These are phyloP conservation scores for Cladosporium oxysporum DNA, from an alignment of 2,329 filamentous ascomycete genomes.

Conservation along the genomic window DNA sequence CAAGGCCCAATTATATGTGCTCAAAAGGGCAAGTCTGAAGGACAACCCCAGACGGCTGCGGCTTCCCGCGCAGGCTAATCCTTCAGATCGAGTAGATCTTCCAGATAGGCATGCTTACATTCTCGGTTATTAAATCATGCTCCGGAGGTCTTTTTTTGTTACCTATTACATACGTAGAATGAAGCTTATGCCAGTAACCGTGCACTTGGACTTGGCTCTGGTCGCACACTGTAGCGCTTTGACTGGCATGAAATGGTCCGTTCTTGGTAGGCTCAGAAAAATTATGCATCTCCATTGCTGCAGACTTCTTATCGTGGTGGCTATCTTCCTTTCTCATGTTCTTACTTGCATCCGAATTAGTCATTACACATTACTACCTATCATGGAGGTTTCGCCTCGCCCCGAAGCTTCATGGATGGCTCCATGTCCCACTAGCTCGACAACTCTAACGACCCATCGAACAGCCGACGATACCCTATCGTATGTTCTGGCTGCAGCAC, in stretches of 20 bases:
- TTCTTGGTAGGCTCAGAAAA: not conserved
- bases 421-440: not conserved
- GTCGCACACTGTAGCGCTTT: not conserved
- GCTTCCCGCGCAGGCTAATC: not conserved
- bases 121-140: not conserved
- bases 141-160: not conserved
- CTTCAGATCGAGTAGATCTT: not conserved
- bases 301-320: not conserved
- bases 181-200: not conserved
- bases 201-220: not conserved
- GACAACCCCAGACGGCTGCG: not conserved
- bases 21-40: conserved; percentile 6
- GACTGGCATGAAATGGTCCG: not conserved
- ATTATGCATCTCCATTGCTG: not conserved
- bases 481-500: not conserved
- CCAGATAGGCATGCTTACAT: not conserved
- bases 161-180: not conserved
- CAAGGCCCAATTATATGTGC: not conserved
- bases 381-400: not conserved
- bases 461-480: not conserved
- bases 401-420: not conserved
- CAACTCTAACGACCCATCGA: not conserved
- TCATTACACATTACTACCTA: conserved; percentile 13
- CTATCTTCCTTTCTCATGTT: not conserved
- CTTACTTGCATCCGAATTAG: not conserved